These are phyloP conservation scores for Cercospora citrullina DNA, from an alignment of 2,329 filamentous ascomycete genomes.

Conservation along the genomic window DNA sequence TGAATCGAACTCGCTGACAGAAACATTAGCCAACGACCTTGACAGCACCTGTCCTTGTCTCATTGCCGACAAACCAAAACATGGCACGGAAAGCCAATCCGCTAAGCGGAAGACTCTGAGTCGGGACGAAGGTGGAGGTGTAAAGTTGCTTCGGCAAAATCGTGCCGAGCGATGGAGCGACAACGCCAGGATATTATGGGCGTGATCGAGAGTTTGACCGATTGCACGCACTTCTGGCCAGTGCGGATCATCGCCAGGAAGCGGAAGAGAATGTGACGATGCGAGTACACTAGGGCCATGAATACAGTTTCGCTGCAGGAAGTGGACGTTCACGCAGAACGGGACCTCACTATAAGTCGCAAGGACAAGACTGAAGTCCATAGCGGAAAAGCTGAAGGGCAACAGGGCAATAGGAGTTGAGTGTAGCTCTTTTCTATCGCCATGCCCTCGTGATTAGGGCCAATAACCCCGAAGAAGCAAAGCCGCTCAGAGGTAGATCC, in stretches of 20 bases:
- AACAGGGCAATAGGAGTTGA: not conserved
- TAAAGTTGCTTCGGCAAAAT: not conserved
- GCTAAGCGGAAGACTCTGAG: not conserved
- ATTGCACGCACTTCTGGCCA: too few relatives aligned
- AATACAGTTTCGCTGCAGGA: too few relatives aligned
- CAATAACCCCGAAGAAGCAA: not conserved
- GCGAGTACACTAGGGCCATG: too few relatives aligned
- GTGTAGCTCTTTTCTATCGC: not conserved
- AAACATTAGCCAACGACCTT: not conserved
- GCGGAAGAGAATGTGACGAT: too few relatives aligned
- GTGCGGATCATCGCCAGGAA: too few relatives aligned
- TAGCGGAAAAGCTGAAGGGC: too few relatives aligned
- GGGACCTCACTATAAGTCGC: not conserved
- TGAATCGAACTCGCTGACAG: too few relatives aligned
- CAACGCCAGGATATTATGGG: not conserved
- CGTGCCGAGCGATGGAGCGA: not conserved
- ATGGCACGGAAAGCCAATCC: not conserved
- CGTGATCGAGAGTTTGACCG: not conserved
- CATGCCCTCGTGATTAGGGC: not conserved
- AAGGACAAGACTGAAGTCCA: not conserved
- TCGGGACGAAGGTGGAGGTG: not conserved
- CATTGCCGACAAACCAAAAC: not conserved
- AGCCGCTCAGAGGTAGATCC: not conserved
- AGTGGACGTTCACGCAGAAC: too few relatives aligned
- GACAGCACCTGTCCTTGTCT: not conserved